Conservation (phyloP, 192 early-diverging fungal species). For the Backusella psychrophila region DNA sequence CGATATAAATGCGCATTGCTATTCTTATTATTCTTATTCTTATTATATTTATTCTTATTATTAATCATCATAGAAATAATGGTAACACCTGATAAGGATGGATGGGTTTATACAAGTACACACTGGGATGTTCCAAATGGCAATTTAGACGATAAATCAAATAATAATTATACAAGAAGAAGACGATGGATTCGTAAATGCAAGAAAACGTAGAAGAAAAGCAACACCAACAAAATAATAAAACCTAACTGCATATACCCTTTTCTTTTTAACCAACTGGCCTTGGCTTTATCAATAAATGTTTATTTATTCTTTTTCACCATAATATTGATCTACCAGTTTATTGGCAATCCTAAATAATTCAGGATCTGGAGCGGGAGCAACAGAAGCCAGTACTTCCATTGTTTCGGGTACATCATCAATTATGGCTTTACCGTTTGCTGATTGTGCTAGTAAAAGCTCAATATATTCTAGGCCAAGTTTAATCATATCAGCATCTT, state of each 20-base stretch:
- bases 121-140: slow-evolving; percentile 24
- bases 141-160: not conserved
- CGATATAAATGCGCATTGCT: not conserved
- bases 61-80: slow-evolving; percentile 3
- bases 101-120: slow-evolving; percentile 41
- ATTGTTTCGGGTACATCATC: slow-evolving; percentile 17
- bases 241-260: not conserved
- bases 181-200: slow-evolving; percentile 32
- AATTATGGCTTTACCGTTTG: slow-evolving; percentile 10
- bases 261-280: not conserved
- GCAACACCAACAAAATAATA: not conserved
- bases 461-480: slow-evolving; percentile 62
- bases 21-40: not conserved
- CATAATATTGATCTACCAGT: slow-evolving; percentile 26
- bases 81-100: slow-evolving; percentile 37
- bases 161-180: slow-evolving; percentile 26
- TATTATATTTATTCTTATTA: no score
- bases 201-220: not conserved
- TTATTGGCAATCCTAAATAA: slow-evolving; percentile 23
- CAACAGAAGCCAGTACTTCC: slow-evolving; percentile 21
- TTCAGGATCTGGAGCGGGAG: slow-evolving; percentile 26
- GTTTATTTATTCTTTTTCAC: slow-evolving; percentile 3
- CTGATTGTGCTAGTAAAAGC: slow-evolving; percentile 44
- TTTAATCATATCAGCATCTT: slow-evolving; percentile 60
- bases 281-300: not conserved